Evolutionary conservation across 2,329 filamentous ascomycete genomes (phyloP), one percentile per base, ranked within the genome.

Genomic region (Hypocreales sp.): DNA sequence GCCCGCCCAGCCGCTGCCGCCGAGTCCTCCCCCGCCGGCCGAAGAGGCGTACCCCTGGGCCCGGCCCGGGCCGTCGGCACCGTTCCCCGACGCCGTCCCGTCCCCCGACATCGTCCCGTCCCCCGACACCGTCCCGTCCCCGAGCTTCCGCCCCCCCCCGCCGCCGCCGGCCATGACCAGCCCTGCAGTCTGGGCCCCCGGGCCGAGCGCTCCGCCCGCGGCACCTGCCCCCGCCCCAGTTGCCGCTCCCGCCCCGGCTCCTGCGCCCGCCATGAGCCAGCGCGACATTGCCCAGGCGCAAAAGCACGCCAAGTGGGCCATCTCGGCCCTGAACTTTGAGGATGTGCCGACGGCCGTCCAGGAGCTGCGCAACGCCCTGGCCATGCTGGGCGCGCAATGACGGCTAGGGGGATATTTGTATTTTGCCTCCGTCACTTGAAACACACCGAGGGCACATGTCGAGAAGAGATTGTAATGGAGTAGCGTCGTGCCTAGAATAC

Each of bases 281-380:
- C 45, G 52, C 18, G 82, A 93, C 36, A 77, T 94, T 20, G 60
- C 71, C 20, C 68, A 75, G 40, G 87, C 90, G 5, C 84, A 93
- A 50, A 98, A 95, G 48, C 90, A 95, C 56, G 86, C 87, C 3
- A 84, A 83, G 43, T 98, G 83, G 82, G 90, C 90, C 1, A 92
- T 95, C 22, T 94, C 86, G 8, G 90, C 90, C 0, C 57, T 98
- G 25, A 93, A 94, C 42, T 98, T 98, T 51, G 90, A 98, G 40
- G 90, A 98, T 48, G 79, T 92, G 2, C 64, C 76, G 2, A 98
- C 90, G 0, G 90, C 90, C 0, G 75, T 95, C 5, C 75, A 76
- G 43, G 86, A 98, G 46, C 51, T 98, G 35, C 70, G 71, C 28
- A 72, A 70, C 32, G 90, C 90, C 4, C 55, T 98, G 35, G 60